Evolutionary conservation across 495 filamentous ascomycete species (phyloP).

Genomic region (Neurospora sp.): DNA sequence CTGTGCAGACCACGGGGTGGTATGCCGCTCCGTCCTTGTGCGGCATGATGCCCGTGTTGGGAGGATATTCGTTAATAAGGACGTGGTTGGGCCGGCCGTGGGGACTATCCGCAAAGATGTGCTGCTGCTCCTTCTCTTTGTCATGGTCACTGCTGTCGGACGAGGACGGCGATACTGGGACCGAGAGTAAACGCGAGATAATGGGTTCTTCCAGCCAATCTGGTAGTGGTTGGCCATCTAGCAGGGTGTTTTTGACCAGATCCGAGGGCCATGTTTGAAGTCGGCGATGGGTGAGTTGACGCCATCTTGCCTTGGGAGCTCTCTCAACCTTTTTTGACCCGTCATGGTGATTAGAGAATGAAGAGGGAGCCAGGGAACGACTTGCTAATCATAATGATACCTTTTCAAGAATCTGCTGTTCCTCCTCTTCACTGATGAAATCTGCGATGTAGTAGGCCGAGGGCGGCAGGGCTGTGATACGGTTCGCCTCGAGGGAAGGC

Average conservation of each 20-base stretch:
- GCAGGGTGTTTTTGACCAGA: conserved; percentile 62
- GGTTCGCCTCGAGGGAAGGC: conserved; percentile 37
- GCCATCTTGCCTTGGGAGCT: conserved; percentile 74
- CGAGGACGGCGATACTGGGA: conserved; percentile 22
- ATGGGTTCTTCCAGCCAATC: conserved; percentile 66
- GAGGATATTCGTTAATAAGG: conserved; percentile 82
- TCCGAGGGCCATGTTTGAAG: conserved; percentile 85
- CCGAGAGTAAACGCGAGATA: conserved; percentile 52
- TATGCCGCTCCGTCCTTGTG: conserved; percentile 92
- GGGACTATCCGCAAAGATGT: conserved; percentile 61
- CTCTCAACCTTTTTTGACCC: conserved; percentile 31
- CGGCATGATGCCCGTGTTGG: conserved; percentile 89
- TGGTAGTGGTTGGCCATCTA: conserved; percentile 60
- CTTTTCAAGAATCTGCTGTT: conserved; percentile 59
- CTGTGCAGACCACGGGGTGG: conserved; percentile 76
- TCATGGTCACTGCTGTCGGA: conserved; percentile 8
- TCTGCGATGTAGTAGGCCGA: conserved; percentile 78
- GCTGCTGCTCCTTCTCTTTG: conserved; percentile 2
- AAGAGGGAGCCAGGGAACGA: not conserved
- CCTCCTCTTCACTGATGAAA: conserved; percentile 74
- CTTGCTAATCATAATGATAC: conserved; percentile 25
- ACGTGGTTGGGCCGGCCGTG: conserved; percentile 81
- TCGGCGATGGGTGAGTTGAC: conserved; percentile 70
- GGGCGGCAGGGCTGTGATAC: conserved; percentile 50
- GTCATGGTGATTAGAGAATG: conserved; percentile 9